Base-by-base conservation (phyloP, 2,329 filamentous ascomycete species). In the Aureobasidium sp. region DNA sequence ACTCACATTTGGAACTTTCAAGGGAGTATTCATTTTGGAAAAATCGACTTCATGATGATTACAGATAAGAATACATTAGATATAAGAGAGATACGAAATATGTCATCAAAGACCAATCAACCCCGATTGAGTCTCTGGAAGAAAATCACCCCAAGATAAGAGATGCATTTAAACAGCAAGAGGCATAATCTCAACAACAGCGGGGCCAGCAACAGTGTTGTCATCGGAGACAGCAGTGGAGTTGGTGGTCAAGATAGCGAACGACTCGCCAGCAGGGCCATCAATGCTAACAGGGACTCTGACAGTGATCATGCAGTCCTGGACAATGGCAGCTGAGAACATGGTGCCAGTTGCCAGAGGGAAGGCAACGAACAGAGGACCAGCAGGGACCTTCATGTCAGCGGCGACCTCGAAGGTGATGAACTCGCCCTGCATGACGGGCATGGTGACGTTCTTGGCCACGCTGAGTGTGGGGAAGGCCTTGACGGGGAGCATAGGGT, bases 401-500 rank as follows among this genome's bases (percentile, higher is more conserved):
- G 59, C 51, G 36, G 64, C 63, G 62, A 67, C 60, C 37, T 59
- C 66, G 57, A 69, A 63, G 51, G 59, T 59, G 39, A 70, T 64
- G 32, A 59, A 64, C n/a, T 36, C 64, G 47, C 61, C 67, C 63
- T 55, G 63, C 42, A 11, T 37, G 25, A 61, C 37, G 29, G 59
- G 50, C 7, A 13, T n/a, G 4, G 45, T n/a, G 29, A 14, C 36
- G 42, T 29, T 63, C 30, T 62, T 57, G 27, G 62, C 59, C 5
- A 67, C 59, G 39, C 62, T 64, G 11, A 69, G 57, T 9, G 41
- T 44, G 4, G 69, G 68, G 66, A 68, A 70, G 11, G 68, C 80
- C 73, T 79, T 84, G 69, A 89, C 80, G 2, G 85, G 83, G 1
- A 88, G 76, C 1, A 74, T 65, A 0, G 78, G 73, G 69, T 86